Evolutionary conservation across 1,284 basidiomycete species (phyloP).

Genomic region (Ceratobasidium sp.): DNA sequence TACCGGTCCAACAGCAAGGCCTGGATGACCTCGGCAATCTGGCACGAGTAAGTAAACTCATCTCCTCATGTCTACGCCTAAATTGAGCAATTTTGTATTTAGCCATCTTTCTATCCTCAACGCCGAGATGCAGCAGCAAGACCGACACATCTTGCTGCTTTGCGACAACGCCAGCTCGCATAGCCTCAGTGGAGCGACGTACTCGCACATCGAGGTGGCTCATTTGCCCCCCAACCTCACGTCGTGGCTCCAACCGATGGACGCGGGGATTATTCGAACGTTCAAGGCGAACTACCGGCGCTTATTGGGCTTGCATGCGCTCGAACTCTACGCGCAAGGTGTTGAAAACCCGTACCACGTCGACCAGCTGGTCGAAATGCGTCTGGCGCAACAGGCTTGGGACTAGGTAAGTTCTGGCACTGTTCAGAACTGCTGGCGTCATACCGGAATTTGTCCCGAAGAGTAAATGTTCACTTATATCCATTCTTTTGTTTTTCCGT

Average conservation of each 20-base stretch:
- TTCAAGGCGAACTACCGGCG: constrained; percentile 54
- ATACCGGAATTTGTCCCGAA: constrained; percentile 48
- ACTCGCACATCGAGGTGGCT: constrained; percentile 51
- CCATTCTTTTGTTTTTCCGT: not conserved
- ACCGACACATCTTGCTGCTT: constrained; percentile 50
- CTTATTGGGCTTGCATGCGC: constrained; percentile 49
- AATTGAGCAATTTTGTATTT: not conserved
- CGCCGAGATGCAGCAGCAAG: constrained; percentile 48
- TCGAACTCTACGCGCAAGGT: constrained; percentile 53
- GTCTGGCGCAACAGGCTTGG: constrained; percentile 53
- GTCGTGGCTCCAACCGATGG: constrained; percentile 51
- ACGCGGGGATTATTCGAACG: constrained; percentile 54
- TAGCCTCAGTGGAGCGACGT: constrained; percentile 45
- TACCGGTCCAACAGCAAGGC: constrained; percentile 2
- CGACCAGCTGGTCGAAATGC: constrained; percentile 53
- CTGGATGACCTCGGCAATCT: constrained; percentile 8
- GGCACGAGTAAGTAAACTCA: constrained; percentile 39
- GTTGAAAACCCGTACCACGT: constrained; percentile 55
- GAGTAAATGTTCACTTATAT: not conserved
- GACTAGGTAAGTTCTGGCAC: constrained; percentile 48
- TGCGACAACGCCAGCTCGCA: constrained; percentile 55
- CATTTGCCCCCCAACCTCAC: constrained; percentile 53
- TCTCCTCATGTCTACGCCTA: not conserved
- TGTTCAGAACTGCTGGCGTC: constrained; percentile 55
- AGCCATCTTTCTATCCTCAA: constrained; percentile 41